phyloP scores from a whole-genome alignment of 192 early-diverging fungal genomes.

The Mortierella hygrophila region DNA sequence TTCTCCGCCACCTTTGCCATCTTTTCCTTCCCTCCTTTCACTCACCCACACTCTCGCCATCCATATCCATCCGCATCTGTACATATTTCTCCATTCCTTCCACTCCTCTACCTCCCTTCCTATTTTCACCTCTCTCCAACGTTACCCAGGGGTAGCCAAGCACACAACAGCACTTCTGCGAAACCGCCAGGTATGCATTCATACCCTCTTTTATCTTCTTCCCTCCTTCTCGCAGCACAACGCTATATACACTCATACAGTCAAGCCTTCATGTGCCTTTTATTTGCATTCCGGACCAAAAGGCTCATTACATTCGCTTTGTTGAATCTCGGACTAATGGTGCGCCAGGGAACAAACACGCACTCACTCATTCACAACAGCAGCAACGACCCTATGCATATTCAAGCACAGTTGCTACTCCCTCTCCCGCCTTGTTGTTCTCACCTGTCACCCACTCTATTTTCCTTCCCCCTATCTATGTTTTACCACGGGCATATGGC shows the following conservation, averaged over 20 bases:
- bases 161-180: neutral
- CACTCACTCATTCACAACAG: neutral
- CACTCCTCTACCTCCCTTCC: neutral
- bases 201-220: neutral
- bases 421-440: neutral
- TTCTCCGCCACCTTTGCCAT: neutral
- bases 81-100: neutral
- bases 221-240: neutral
- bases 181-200: neutral
- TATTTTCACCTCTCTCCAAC: neutral
- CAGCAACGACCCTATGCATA: neutral
- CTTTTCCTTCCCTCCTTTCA: neutral
- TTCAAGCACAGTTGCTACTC: neutral
- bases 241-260: neutral
- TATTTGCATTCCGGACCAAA: neutral
- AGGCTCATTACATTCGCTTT: neutral
- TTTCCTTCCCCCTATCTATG: neutral
- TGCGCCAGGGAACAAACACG: neutral
- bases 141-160: too few relatives aligned
- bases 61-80: neutral
- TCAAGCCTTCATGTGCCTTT: neutral
- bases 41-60: neutral
- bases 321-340: slow-evolving; percentile 6
- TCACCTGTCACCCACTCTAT: neutral
- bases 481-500: neutral